These are phyloP conservation scores for Dryas drummondii DNA, from an alignment of 306 rosid genomes.

Conservation along the genomic window DNA sequence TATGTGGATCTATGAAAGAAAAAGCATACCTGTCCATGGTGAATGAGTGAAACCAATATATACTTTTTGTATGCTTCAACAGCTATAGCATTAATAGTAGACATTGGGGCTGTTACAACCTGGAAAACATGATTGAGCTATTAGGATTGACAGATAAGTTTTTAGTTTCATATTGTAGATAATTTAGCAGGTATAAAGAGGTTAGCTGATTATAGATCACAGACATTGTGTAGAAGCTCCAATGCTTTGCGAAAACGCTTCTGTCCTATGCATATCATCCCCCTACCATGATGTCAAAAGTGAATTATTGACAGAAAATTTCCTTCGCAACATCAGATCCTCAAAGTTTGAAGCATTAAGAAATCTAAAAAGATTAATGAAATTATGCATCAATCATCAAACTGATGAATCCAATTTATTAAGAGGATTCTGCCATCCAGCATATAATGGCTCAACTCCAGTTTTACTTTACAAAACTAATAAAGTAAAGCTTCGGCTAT, in stretches of 20 bases:
- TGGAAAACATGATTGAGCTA: conserved; percentile 35
- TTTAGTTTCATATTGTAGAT: conserved; percentile 14
- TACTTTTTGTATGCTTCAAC: conserved; percentile 94
- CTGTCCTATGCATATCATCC: conserved; percentile 93
- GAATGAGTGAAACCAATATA: conserved; percentile 84
- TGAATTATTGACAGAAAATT: conserved; percentile 24
- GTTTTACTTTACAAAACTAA: neutral
- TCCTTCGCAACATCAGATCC: conserved; percentile 11
- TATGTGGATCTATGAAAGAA: conserved; percentile 15
- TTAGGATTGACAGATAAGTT: conserved; percentile 7
- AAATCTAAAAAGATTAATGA: conserved; percentile 12
- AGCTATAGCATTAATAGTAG: conserved; percentile 67
- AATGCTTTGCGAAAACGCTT: conserved; percentile 77
- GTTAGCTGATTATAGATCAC: conserved; percentile 24
- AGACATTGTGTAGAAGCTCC: conserved; percentile 92
- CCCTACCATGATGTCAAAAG: conserved; percentile 51
- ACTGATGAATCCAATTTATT: neutral
- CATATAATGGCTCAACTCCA: neutral
- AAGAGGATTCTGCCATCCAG: neutral
- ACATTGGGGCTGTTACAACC: conserved; percentile 98
- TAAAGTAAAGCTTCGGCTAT: neutral
- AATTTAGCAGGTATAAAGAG: conserved; percentile 1
- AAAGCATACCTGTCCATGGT: conserved; percentile 70
- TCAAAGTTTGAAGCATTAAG: conserved; percentile 14
- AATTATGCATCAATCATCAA: neutral